phyloP scores from a whole-genome alignment of 2,329 filamentous ascomycete species.

The Cryphonectria naterciae region DNA sequence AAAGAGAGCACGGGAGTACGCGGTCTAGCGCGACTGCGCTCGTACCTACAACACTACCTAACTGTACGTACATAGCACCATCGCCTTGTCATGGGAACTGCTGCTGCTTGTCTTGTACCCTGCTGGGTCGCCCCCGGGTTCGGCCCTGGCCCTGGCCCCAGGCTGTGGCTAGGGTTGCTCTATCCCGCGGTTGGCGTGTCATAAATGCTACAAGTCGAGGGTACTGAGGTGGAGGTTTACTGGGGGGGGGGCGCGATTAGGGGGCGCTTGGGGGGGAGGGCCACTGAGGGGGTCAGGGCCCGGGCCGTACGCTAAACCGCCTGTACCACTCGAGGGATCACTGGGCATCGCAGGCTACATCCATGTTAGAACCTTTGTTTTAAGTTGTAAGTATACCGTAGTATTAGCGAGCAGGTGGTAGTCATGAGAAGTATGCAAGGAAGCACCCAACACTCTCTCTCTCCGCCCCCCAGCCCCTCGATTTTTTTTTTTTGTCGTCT shows the following conservation, averaged over 20 bases:
- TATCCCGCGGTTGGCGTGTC: not conserved
- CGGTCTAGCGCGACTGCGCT: constrained; percentile 5
- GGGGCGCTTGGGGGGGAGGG: not conserved
- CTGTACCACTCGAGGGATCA: not conserved
- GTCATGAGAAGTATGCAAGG: not conserved
- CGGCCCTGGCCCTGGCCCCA: not conserved
- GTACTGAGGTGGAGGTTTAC: not conserved
- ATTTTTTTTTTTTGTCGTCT: not conserved
- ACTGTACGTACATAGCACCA: too few species aligned
- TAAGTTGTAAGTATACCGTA: not conserved
- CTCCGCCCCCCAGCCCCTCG: not conserved
- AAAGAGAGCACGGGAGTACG: not conserved
- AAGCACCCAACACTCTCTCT: not conserved
- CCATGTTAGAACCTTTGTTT: not conserved
- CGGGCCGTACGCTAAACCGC: constrained; percentile 1
- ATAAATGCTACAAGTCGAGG: not conserved
- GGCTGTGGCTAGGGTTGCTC: not conserved
- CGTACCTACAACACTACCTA: too few species aligned
- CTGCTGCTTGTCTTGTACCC: not conserved
- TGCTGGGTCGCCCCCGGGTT: not conserved
- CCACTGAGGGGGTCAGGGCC: not conserved
- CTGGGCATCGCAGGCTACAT: not conserved
- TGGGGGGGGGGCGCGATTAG: not conserved
- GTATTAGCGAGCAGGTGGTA: not conserved
- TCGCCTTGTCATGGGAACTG: not conserved